These are phyloP conservation scores for Apium graveolens DNA, from an alignment of 129 eudicot genomes.

Conservation along the genomic window DNA sequence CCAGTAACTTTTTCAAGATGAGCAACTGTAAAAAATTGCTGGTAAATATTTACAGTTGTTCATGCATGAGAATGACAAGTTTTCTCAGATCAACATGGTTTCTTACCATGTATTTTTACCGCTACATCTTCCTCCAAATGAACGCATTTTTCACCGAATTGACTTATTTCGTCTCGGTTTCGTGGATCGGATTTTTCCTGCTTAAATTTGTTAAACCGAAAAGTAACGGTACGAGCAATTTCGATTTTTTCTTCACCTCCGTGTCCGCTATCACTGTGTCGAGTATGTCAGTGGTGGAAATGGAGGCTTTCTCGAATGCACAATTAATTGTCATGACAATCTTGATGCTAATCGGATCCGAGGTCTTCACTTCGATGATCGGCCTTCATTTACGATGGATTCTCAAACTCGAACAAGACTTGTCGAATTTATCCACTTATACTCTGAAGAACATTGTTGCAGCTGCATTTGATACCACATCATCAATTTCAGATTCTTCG, in stretches of 20 bases:
- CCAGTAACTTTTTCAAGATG: constrained; percentile 24
- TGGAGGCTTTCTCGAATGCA: constrained; percentile 58
- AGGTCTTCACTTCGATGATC: constrained; percentile 51
- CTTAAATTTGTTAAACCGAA: constrained; percentile 6
- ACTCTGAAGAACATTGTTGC: background rate
- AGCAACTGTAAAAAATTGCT: background rate
- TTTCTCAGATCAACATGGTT: background rate
- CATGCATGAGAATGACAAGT: background rate
- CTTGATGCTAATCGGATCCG: constrained; percentile 54
- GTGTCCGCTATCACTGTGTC: constrained; percentile 51
- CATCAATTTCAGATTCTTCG: background rate
- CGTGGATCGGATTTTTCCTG: background rate
- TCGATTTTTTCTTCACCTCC: constrained; percentile 50
- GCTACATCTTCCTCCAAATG: constrained; percentile 3
- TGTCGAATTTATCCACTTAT: background rate
- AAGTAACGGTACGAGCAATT: background rate
- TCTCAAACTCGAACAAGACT: background rate
- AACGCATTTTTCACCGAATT: background rate
- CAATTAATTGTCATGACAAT: constrained; percentile 55
- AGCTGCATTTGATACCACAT: background rate
- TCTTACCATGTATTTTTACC: background rate
- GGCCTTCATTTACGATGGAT: constrained; percentile 27
- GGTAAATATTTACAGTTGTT: background rate
- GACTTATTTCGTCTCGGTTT: background rate
- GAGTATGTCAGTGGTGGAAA: constrained; percentile 66